These are phyloP conservation scores for Thymus mandschuricus DNA, from an alignment of 257 asterid genomes.

Conservation along the genomic window DNA sequence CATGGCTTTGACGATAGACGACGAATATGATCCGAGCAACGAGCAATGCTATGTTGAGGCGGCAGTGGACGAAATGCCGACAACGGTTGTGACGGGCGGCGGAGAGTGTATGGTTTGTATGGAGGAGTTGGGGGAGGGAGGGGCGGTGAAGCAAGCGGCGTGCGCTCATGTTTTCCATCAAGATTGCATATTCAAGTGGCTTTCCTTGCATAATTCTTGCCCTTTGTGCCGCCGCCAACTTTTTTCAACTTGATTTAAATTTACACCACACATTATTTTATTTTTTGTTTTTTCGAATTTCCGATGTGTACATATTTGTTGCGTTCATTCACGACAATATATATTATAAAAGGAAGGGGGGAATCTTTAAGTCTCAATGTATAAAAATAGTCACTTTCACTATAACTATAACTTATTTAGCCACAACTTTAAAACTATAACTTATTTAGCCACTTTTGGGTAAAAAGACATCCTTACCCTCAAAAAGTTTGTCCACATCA, in stretches of 20 bases:
- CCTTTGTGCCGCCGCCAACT: slow-evolving; percentile 36
- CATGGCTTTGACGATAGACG: slow-evolving; percentile 24
- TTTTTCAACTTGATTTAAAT: neutral
- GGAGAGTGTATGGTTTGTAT: slow-evolving; percentile 30
- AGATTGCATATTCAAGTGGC: slow-evolving; percentile 34
- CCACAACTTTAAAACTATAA: no score
- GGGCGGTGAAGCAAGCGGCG: slow-evolving; percentile 14
- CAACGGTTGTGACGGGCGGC: slow-evolving; percentile 24
- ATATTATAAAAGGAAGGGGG: no score
- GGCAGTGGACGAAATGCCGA: neutral
- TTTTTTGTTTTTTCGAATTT: no score
- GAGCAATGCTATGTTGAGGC: neutral
- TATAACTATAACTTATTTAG: no score
- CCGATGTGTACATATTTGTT: no score
- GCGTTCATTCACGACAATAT: no score
- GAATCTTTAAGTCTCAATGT: no score
- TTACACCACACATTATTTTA: no score
- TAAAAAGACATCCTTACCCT: no score
- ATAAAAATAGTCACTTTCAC: no score
- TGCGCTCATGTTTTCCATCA: slow-evolving; percentile 43
- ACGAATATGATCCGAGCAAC: slow-evolving; percentile 7
- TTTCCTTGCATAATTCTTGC: slow-evolving; percentile 31
- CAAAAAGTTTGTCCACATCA: no score
- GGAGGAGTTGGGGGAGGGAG: slow-evolving; percentile 25
- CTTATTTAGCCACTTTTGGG: no score